Evolutionary conservation across 345 rosid genomes (phyloP).

Genomic region (Brassica juncea): DNA sequence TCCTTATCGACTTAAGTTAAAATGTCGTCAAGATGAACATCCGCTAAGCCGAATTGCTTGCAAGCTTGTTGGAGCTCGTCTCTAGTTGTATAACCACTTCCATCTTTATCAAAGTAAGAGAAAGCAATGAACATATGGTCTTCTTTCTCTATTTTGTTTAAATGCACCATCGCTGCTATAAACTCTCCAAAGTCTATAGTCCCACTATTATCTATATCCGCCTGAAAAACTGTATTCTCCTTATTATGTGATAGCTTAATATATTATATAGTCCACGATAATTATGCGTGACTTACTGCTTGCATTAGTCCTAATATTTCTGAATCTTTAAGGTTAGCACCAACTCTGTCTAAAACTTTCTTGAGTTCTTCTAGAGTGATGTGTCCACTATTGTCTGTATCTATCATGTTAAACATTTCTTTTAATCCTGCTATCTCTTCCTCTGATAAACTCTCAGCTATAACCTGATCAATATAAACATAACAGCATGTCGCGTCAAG

Average conservation of each 20-base stretch:
- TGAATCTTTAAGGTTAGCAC: constrained; percentile 70
- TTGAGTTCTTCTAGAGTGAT: constrained; percentile 89
- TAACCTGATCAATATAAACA: constrained; percentile 49
- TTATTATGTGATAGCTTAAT: neutral
- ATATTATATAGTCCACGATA: neutral
- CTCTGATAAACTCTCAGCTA: constrained; percentile 85
- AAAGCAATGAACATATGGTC: constrained; percentile 83
- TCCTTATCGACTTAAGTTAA: constrained; percentile 80
- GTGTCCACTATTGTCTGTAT: constrained; percentile 76
- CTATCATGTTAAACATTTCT: constrained; percentile 95
- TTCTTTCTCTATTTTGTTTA: constrained; percentile 80
- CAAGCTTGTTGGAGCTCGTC: constrained; percentile 91
- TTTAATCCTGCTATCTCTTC: constrained; percentile 88
- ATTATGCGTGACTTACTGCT: constrained; percentile 51
- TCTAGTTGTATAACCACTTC: constrained; percentile 83
- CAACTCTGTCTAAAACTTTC: constrained; percentile 75
- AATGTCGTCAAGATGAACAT: constrained; percentile 63
- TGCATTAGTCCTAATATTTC: constrained; percentile 73
- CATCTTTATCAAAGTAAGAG: constrained; percentile 87
- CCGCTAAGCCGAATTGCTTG: constrained; percentile 66
- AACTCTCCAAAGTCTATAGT: constrained; percentile 89
- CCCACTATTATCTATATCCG: constrained; percentile 87
- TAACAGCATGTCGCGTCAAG: neutral
- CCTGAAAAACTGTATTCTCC: constrained; percentile 46
- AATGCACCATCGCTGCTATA: constrained; percentile 88